Evolutionary conservation across 495 filamentous ascomycete species (phyloP).

Genomic region (Podospora bellae-mahoneyi): DNA sequence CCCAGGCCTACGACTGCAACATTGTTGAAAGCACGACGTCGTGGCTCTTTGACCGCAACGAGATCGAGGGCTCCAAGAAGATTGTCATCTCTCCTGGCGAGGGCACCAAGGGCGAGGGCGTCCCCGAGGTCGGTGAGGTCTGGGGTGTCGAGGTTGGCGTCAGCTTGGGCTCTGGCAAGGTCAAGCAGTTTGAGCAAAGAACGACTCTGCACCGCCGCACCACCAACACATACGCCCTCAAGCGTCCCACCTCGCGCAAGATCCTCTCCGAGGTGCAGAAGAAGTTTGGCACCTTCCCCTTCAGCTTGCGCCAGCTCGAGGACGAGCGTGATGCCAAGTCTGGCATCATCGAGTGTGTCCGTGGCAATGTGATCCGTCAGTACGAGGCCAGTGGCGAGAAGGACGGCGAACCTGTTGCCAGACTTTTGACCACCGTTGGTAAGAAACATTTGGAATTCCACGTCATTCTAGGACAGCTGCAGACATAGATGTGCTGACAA

Average conservation of each 20-base stretch:
- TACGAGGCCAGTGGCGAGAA: conserved; percentile 96
- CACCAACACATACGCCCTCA: conserved; percentile 80
- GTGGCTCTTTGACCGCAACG: conserved; percentile 92
- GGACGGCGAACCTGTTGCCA: conserved; percentile 75
- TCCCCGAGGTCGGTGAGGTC: conserved; percentile 87
- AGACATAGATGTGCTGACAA: background rate
- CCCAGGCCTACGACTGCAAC: conserved; percentile 84
- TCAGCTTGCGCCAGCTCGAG: conserved; percentile 93
- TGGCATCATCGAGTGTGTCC: conserved; percentile 91
- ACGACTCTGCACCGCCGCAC: conserved; percentile 91
- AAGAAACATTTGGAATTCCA: conserved; percentile 36
- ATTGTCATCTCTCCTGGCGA: conserved; percentile 88
- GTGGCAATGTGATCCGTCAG: conserved; percentile 81
- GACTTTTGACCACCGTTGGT: conserved; percentile 90
- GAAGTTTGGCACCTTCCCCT: conserved; percentile 97
- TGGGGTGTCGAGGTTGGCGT: conserved; percentile 98
- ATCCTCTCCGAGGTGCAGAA: conserved; percentile 87
- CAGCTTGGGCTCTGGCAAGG: conserved; percentile 85
- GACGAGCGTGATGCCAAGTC: conserved; percentile 96
- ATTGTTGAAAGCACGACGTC: conserved; percentile 96
- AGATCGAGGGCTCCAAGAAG: conserved; percentile 98
- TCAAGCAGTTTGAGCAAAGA: conserved; percentile 83
- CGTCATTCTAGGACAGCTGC: background rate
- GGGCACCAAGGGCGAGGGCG: conserved; percentile 82
- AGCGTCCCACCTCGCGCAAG: conserved; percentile 86